Conservation (phyloP, 2,329 filamentous ascomycete species). For the Colletotrichum tanaceti region DNA sequence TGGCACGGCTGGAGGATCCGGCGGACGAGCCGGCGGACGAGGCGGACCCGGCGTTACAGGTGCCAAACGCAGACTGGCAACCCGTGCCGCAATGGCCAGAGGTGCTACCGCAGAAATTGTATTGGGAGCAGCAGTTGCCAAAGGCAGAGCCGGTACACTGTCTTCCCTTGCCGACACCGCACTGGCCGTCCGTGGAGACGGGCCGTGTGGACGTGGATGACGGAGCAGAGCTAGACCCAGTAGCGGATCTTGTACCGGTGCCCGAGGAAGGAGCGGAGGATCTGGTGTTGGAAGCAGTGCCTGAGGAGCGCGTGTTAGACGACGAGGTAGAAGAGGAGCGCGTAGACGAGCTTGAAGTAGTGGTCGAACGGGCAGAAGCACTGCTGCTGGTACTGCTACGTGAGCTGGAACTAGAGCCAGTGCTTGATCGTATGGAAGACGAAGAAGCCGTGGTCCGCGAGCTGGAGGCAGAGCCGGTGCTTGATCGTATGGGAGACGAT, state of each 20-base stretch:
- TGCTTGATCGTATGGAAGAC: slow-evolving; percentile 2
- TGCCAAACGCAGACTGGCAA: slow-evolving; percentile 48
- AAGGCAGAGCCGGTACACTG: slow-evolving; percentile 22
- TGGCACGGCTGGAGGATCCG: neutral
- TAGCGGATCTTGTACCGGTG: neutral
- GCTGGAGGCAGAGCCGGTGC: neutral
- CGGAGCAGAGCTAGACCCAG: slow-evolving; percentile 7
- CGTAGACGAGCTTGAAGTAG: slow-evolving; percentile 5
- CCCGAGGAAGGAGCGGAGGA: neutral
- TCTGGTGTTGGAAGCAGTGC: neutral
- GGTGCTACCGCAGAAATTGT: slow-evolving; percentile 50
- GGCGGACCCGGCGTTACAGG: neutral
- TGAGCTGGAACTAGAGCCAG: slow-evolving; percentile 6
- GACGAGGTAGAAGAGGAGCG: neutral
- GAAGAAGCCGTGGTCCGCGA: neutral
- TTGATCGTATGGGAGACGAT: neutral
- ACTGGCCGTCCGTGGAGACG: slow-evolving; percentile 18
- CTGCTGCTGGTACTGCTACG: neutral
- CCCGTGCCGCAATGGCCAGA: slow-evolving; percentile 49
- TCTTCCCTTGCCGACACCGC: slow-evolving; percentile 7
- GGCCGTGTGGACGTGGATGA: slow-evolving; percentile 3
- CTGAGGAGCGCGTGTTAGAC: neutral
- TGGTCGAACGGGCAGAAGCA: neutral
- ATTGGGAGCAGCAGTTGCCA: slow-evolving; percentile 46
- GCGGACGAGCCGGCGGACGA: neutral